Evolutionary conservation across 352 stramenopile genomes (phyloP).

Genomic region (Pythium aquatile): DNA sequence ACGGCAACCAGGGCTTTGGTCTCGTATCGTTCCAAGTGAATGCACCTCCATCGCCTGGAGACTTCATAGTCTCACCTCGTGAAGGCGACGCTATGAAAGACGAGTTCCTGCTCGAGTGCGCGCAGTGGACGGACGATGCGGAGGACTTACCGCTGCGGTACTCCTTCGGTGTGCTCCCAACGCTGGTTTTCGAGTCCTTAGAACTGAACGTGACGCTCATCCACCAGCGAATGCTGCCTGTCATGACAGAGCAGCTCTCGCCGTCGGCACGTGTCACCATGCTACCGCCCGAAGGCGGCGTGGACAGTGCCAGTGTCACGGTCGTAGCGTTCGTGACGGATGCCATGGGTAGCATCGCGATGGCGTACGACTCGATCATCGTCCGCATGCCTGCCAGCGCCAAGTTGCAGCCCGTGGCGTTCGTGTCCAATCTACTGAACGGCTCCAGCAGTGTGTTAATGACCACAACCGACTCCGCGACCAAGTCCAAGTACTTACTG

Average conservation of each 20-base stretch:
- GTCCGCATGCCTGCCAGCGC: slow-evolving; percentile 38
- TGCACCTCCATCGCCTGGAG: slow-evolving; percentile 51
- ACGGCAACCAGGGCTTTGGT: slow-evolving; percentile 53
- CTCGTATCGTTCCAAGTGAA: slow-evolving; percentile 55
- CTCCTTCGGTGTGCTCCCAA: slow-evolving; percentile 50
- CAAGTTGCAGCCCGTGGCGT: slow-evolving; percentile 37
- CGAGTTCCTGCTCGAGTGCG: slow-evolving; percentile 46
- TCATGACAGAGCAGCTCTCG: slow-evolving; percentile 40
- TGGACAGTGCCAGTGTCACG: slow-evolving; percentile 38
- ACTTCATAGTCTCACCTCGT: slow-evolving; percentile 41
- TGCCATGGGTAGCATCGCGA: slow-evolving; percentile 33
- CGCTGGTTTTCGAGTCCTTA: slow-evolving; percentile 29
- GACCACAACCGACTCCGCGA: slow-evolving; percentile 23
- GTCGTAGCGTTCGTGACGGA: slow-evolving; percentile 62
- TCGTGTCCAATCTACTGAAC: slow-evolving; percentile 37
- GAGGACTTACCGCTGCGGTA: slow-evolving; percentile 64
- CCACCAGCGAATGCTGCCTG: slow-evolving; percentile 30
- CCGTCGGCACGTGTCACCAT: slow-evolving; percentile 38
- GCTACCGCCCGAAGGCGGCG: slow-evolving; percentile 35
- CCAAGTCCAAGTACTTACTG: slow-evolving; percentile 37
- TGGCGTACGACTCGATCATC: slow-evolving; percentile 38
- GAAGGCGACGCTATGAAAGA: slow-evolving; percentile 56
- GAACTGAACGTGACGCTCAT: slow-evolving; percentile 28
- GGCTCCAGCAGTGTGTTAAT: slow-evolving; percentile 3
- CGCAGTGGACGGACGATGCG: slow-evolving; percentile 58